Conservation (phyloP, 2,329 filamentous ascomycete genomes). For the Sodiomyces alkalinus region DNA sequence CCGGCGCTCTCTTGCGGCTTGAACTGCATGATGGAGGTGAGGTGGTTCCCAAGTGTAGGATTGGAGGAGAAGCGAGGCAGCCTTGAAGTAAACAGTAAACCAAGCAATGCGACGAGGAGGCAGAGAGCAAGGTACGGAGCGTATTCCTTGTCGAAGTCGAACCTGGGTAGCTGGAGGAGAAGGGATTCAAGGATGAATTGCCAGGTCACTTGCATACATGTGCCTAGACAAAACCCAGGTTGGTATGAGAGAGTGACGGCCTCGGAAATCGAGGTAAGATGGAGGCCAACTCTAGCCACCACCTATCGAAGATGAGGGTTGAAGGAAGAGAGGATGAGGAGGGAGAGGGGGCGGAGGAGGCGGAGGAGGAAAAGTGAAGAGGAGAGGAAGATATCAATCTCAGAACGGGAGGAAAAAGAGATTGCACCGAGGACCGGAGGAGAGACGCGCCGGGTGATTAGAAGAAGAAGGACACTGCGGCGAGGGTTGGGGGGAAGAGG, state of each 20-base stretch:
- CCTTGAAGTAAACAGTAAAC: background rate
- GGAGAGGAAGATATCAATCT: background rate
- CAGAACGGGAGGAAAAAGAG: background rate
- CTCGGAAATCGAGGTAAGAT: background rate
- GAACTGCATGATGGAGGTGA: too few relatives aligned
- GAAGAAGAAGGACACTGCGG: too few relatives aligned
- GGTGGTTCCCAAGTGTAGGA: background rate
- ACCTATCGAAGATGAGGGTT: background rate
- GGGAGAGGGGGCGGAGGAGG: background rate
- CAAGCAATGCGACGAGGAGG: background rate
- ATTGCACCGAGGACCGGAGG: background rate
- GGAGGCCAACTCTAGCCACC: background rate
- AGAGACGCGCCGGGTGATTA: background rate
- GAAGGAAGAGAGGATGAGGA: background rate
- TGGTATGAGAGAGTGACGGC: background rate
- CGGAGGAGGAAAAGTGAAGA: background rate
- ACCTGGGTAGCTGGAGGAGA: conserved; percentile 1
- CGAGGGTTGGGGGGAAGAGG: too few relatives aligned
- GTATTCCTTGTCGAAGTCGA: background rate
- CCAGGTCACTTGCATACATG: conserved; percentile 2
- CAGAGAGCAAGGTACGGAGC: conserved; percentile 1
- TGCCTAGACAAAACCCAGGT: background rate
- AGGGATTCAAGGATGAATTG: conserved; percentile 1
- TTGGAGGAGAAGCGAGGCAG: background rate
- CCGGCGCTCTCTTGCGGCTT: conserved; percentile 22